Conservation (phyloP, 805 yeast genomes). For the Starmerella vitae region DNA sequence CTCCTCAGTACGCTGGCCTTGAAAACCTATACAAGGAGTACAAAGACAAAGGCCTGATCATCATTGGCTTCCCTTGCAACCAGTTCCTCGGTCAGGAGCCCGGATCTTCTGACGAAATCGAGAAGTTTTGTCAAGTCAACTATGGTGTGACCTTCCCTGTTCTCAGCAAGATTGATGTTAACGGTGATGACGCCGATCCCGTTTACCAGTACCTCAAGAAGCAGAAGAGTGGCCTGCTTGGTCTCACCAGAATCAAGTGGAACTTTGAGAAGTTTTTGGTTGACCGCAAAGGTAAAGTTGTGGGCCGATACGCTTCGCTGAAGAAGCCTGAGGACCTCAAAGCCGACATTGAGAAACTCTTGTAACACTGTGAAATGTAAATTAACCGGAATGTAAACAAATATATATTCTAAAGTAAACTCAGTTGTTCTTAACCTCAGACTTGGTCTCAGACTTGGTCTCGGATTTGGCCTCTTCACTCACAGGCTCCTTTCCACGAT, state of each 20-base stretch:
- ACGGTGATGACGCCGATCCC: conserved; percentile 69
- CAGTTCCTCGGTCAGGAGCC: conserved; percentile 79
- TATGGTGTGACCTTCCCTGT: conserved; percentile 90
- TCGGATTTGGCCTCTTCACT: no score
- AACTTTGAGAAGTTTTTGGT: conserved; percentile 66
- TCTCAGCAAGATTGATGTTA: conserved; percentile 75
- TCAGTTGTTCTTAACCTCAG: no score
- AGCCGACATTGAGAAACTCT: conserved; percentile 43
- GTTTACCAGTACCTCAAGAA: conserved; percentile 67
- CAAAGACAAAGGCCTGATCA: conserved; percentile 45
- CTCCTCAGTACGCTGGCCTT: conserved; percentile 65
- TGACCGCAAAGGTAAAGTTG: conserved; percentile 44
- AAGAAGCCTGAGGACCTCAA: conserved; percentile 54
- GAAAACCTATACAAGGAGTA: conserved; percentile 58
- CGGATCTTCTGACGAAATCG: conserved; percentile 52
- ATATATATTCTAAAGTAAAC: no score
- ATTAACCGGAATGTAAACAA: no score
- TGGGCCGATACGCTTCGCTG: conserved; percentile 52
- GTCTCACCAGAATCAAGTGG: conserved; percentile 64
- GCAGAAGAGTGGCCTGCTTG: conserved; percentile 45
- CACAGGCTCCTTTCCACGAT: no score
- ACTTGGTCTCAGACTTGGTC: no score
- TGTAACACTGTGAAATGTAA: conserved; percentile 26
- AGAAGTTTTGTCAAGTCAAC: conserved; percentile 58
- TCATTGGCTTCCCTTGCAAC: conserved; percentile 84